Percentiles rank a stretch among this genome's conserved stretches.
Evolutionary conservation across 192 early-diverging fungal species (phyloP).

Genomic region (Backusella tarrabulga): DNA sequence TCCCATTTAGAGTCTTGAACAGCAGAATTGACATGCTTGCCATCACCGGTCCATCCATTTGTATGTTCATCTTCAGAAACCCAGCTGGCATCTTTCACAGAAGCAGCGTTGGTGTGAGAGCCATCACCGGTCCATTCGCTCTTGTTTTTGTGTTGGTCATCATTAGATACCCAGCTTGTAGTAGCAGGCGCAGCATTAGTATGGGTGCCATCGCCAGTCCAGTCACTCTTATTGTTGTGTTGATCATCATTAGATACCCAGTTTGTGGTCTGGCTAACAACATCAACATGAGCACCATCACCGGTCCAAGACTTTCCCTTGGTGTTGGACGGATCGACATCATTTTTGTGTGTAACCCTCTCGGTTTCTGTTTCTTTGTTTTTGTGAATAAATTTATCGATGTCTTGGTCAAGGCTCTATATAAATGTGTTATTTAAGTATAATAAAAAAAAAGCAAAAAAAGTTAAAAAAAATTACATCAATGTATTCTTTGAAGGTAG

Average conservation of each 20-base stretch:
- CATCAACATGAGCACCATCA: background rate
- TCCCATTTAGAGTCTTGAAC: background rate
- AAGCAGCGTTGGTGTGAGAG: background rate
- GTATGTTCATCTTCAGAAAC: background rate
- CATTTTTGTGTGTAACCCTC: constrained; percentile 9
- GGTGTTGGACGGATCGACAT: background rate
- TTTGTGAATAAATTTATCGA: background rate
- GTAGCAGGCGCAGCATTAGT: background rate
- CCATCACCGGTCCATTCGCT: background rate
- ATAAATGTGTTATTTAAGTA: background rate
- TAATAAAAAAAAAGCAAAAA: background rate
- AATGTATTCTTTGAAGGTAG: background rate
- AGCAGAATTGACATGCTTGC: background rate
- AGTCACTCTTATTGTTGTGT: background rate
- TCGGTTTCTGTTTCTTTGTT: constrained; percentile 8
- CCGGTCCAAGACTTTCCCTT: background rate
- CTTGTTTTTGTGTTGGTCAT: background rate
- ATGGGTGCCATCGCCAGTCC: background rate
- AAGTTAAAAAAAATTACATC: background rate
- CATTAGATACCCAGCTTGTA: background rate
- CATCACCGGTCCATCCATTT: background rate
- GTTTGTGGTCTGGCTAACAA: background rate
- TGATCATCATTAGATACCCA: background rate
- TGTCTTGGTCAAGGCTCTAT: constrained; percentile 12
- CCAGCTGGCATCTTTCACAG: background rate